Percentiles rank a stretch among this genome's conserved stretches.
These are phyloP conservation scores for Mycena filopes DNA, from an alignment of 768 basidiomycete genomes.

Conservation along the genomic window DNA sequence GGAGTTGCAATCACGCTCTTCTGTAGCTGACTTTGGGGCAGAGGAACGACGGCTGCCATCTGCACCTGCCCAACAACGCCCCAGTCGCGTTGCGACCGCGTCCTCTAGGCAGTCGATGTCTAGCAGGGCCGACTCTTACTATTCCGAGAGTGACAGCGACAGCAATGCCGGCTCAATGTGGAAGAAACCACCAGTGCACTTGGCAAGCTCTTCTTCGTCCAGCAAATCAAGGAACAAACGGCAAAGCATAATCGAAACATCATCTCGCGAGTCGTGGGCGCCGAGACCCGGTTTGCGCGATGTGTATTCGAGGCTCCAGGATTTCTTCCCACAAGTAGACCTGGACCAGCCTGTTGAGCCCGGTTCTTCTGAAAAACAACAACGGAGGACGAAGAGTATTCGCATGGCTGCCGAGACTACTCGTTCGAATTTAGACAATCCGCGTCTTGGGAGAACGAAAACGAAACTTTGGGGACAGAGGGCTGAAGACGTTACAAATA, in stretches of 20 bases:
- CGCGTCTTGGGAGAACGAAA: slow-evolving; percentile 49
- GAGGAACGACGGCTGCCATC: slow-evolving; percentile 23
- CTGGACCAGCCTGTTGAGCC: slow-evolving; percentile 84
- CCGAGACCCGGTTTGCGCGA: slow-evolving; percentile 79
- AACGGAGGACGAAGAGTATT: slow-evolving; percentile 77
- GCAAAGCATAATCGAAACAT: slow-evolving; percentile 29
- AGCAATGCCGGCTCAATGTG: slow-evolving; percentile 36
- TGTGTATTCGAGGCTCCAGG: slow-evolving; percentile 82
- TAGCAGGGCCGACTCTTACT: slow-evolving; percentile 16
- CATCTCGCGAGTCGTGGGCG: slow-evolving; percentile 48
- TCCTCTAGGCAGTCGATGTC: slow-evolving; percentile 12
- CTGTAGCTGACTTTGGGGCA: slow-evolving; percentile 8
- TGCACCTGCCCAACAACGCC: slow-evolving; percentile 26
- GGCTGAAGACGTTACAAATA: slow-evolving; percentile 52
- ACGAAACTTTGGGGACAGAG: slow-evolving; percentile 56
- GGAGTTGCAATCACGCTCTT: slow-evolving; percentile 6
- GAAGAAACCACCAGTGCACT: slow-evolving; percentile 45
- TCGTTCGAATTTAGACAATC: slow-evolving; percentile 56
- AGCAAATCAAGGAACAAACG: slow-evolving; percentile 21
- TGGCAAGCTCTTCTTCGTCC: slow-evolving; percentile 23
- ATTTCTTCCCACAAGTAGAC: slow-evolving; percentile 90
- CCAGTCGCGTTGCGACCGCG: slow-evolving; percentile 2
- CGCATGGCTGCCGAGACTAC: slow-evolving; percentile 80
- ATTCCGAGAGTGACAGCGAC: slow-evolving; percentile 34
- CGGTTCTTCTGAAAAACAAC: slow-evolving; percentile 52